phyloP scores from a whole-genome alignment of 2,329 filamentous ascomycete genomes.

The Colletotrichum godetiae region DNA sequence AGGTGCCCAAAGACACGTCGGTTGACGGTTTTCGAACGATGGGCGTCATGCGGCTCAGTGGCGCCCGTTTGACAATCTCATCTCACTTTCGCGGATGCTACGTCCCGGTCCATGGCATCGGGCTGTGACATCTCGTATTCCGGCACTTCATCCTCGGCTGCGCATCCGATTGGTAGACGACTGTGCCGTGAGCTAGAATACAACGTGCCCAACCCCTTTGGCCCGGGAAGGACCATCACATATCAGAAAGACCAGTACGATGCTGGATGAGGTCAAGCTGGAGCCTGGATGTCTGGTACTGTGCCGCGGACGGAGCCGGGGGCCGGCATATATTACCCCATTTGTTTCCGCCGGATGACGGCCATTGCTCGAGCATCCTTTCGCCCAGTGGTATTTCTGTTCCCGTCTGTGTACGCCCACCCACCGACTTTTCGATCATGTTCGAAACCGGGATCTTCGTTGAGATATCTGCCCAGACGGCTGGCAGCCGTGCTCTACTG shows the following conservation, averaged over 20 bases:
- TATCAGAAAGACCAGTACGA: neutral
- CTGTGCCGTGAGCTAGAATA: neutral
- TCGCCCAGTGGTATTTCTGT: too few species aligned
- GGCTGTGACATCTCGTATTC: neutral
- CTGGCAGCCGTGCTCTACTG: neutral
- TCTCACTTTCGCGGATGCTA: neutral
- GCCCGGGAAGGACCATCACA: neutral
- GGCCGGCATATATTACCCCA: neutral
- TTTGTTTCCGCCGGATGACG: neutral
- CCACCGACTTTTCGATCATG: neutral
- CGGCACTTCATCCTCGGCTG: neutral
- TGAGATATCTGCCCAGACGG: neutral
- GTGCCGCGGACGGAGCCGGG: neutral
- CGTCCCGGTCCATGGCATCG: neutral
- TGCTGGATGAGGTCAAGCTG: neutral
- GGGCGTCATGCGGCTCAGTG: neutral
- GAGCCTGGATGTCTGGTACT: neutral
- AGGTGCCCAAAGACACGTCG: neutral
- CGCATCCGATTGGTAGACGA: neutral
- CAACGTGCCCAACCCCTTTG: neutral
- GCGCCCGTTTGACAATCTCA: neutral
- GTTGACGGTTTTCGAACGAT: neutral
- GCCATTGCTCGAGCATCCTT: neutral
- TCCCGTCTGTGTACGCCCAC: neutral
- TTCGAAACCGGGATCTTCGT: neutral